phyloP scores from a whole-genome alignment of 352 stramenopile genomes.

The Saprolegnia diclina region DNA sequence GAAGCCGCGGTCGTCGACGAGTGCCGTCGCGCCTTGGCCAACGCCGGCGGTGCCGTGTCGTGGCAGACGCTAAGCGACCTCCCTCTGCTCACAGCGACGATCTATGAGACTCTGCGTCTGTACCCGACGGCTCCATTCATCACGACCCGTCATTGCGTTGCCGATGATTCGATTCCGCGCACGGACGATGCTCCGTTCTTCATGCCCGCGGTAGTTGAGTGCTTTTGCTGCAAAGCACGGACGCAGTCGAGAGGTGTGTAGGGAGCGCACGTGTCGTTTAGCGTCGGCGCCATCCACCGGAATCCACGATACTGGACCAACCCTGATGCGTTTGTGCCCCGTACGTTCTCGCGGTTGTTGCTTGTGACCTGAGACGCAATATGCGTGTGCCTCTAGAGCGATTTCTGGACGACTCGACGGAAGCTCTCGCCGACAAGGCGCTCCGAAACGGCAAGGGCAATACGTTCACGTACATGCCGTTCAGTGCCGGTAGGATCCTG shows the following conservation, averaged over 20 bases:
- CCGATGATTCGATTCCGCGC: slow-evolving; percentile 9
- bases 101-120: slow-evolving; percentile 16
- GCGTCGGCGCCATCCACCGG: slow-evolving; percentile 11
- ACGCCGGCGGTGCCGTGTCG: neutral
- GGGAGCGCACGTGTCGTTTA: slow-evolving; percentile 2
- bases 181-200: slow-evolving; percentile 1
- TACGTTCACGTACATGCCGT: slow-evolving; percentile 21
- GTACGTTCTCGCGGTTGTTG: too few species aligned
- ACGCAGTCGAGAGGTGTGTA: neutral
- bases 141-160: neutral
- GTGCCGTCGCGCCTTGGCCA: neutral
- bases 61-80: slow-evolving; percentile 8
- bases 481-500: slow-evolving; percentile 3
- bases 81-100: slow-evolving; percentile 1
- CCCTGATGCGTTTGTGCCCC: neutral
- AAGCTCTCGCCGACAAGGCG: neutral
- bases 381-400: neutral
- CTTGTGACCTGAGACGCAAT: neutral
- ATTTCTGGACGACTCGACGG: neutral
- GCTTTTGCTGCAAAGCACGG: neutral
- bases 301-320: slow-evolving; percentile 23
- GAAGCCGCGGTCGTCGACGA: neutral
- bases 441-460: slow-evolving; percentile 17
- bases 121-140: neutral
- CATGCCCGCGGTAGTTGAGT: slow-evolving; percentile 9